Conservation (phyloP, 805 yeast species). For the Ogataea paradorogensis region DNA sequence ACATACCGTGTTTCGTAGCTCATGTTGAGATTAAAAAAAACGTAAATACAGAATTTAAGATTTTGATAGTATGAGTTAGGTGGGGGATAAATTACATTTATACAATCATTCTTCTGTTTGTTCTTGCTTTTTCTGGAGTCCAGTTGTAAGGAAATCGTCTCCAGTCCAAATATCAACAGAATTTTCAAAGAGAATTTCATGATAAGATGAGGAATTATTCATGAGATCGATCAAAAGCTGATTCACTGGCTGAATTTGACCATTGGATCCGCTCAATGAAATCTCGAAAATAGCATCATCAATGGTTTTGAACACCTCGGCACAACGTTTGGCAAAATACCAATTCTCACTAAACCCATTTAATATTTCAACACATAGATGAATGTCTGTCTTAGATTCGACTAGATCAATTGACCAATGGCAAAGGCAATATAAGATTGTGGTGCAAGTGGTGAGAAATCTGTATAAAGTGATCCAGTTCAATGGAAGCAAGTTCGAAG, state of each 20-base stretch:
- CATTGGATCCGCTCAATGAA: conserved; percentile 35
- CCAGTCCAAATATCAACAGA: conserved; percentile 45
- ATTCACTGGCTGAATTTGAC: conserved; percentile 38
- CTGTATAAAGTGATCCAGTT: conserved; percentile 50
- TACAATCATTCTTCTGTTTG: background rate
- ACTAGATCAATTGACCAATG: conserved; percentile 45
- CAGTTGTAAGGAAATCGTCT: conserved; percentile 24
- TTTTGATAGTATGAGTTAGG: background rate
- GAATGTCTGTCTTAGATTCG: conserved; percentile 45
- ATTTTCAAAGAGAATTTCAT: conserved; percentile 44
- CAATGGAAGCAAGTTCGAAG: conserved; percentile 42
- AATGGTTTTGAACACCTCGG: conserved; percentile 42
- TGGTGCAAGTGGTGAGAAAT: conserved; percentile 45
- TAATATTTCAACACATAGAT: conserved; percentile 44
- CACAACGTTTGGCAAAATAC: conserved; percentile 44
- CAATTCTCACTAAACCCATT: conserved; percentile 45
- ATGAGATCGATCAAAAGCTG: conserved; percentile 39
- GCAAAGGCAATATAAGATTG: conserved; percentile 45
- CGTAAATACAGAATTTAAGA: background rate
- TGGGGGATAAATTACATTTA: background rate
- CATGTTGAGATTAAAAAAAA: conserved; percentile 5
- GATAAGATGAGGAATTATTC: conserved; percentile 43
- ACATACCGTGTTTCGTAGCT: conserved; percentile 1
- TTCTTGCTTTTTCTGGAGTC: background rate
- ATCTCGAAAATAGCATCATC: conserved; percentile 45